Evolutionary conservation across 257 asterid genomes (phyloP).

Genomic region (Leptodermis oblonga): DNA sequence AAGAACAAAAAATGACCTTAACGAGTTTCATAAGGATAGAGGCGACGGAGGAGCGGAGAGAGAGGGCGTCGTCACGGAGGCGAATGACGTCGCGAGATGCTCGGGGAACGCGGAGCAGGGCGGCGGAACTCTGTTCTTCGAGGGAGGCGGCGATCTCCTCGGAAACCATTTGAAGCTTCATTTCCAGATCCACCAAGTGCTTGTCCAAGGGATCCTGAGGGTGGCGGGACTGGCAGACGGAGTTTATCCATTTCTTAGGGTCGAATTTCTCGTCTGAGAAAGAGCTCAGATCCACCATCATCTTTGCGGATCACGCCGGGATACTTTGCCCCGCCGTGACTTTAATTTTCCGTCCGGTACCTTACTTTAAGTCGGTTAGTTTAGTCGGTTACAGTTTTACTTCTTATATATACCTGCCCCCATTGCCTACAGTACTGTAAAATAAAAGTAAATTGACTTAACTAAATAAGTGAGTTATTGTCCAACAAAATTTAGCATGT

Average conservation of each 20-base stretch:
- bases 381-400: background rate
- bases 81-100: constrained; percentile 89
- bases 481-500: too few relatives aligned
- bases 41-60: constrained; percentile 87
- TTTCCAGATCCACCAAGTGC: constrained; percentile 93
- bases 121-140: constrained; percentile 91
- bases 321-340: constrained; percentile 11
- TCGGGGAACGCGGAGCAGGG: constrained; percentile 91
- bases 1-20: constrained; percentile 53
- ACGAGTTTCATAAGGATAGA: constrained; percentile 69
- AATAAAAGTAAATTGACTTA: too few relatives aligned
- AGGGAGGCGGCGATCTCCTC: constrained; percentile 96
- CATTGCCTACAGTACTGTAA: too few relatives aligned
- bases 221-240: constrained; percentile 71
- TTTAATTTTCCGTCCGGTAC: background rate
- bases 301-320: constrained; percentile 27
- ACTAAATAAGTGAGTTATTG: too few relatives aligned
- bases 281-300: constrained; percentile 87
- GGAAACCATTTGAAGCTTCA: constrained; percentile 93
- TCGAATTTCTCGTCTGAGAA: constrained; percentile 93
- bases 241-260: constrained; percentile 92
- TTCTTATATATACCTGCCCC: too few relatives aligned
- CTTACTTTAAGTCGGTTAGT: background rate
- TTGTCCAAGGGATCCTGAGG: constrained; percentile 90
- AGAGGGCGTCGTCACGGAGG: constrained; percentile 83